These are phyloP conservation scores for Heterobasidion annosum DNA, from an alignment of 1,284 basidiomycete species.

Conservation along the genomic window DNA sequence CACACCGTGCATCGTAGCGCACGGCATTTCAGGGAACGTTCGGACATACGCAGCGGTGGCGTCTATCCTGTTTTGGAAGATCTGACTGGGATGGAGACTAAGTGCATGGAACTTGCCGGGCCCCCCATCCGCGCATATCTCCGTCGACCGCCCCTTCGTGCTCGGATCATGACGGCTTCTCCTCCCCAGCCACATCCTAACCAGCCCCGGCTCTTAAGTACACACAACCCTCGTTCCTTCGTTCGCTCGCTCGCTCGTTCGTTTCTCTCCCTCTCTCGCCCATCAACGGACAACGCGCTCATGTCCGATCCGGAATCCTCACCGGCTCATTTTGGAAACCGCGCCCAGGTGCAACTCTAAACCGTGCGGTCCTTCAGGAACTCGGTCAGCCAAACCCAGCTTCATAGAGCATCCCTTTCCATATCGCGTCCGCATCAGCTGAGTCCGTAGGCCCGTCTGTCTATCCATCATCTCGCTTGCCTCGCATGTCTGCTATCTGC, in stretches of 20 bases:
- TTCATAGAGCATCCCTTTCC: not conserved
- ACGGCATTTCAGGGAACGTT: not conserved
- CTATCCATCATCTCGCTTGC: not conserved
- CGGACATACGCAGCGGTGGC: not conserved
- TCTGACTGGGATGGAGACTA: not conserved
- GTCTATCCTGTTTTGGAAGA: not conserved
- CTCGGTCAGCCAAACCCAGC: not conserved
- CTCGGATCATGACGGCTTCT: no score
- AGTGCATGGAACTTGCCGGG: not conserved
- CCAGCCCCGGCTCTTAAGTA: no score
- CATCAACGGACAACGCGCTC: no score
- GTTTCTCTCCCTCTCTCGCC: no score
- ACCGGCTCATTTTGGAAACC: not conserved
- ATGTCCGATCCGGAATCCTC: not conserved
- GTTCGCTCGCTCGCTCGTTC: no score
- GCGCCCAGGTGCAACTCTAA: not conserved
- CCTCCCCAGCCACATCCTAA: no score
- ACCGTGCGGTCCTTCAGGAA: not conserved
- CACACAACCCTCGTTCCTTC: no score
- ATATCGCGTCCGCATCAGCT: not conserved
- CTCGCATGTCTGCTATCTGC: not conserved
- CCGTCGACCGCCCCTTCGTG: not conserved
- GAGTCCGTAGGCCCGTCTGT: not conserved
- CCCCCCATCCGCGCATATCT: not conserved
- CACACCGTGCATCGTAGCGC: not conserved